These are phyloP conservation scores for Urostyla sp. DNA, from an alignment of 73 alveolate genomes.

Conservation along the genomic window DNA sequence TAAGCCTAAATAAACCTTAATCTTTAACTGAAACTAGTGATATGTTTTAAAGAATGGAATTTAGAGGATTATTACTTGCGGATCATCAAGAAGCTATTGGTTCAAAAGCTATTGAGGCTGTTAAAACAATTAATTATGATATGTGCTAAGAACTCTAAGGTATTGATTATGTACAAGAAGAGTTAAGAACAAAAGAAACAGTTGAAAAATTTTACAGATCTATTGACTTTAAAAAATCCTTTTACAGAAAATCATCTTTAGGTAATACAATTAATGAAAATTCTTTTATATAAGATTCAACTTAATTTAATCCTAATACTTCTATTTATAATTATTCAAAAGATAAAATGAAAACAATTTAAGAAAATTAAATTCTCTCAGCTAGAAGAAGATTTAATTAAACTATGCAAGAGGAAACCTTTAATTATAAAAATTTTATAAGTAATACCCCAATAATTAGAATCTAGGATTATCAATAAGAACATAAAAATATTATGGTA, in stretches of 20 bases:
- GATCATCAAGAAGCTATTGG: conserved; percentile 60
- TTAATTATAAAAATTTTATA: too few species aligned
- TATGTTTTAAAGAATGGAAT: conserved; percentile 29
- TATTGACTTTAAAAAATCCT: background rate
- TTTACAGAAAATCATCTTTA: background rate
- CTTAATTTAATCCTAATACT: too few species aligned
- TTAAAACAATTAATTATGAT: conserved; percentile 23
- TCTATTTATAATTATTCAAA: too few species aligned
- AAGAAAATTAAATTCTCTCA: too few species aligned
- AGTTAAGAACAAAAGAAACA: background rate
- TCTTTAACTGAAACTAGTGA: conserved; percentile 26
- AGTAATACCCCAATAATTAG: too few species aligned
- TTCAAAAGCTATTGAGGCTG: conserved; percentile 33
- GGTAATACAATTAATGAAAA: too few species aligned
- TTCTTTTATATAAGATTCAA: too few species aligned
- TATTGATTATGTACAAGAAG: background rate
- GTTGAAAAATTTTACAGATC: background rate
- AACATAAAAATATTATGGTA: too few species aligned
- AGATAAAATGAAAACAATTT: too few species aligned
- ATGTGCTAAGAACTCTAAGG: conserved; percentile 19
- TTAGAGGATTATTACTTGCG: conserved; percentile 45
- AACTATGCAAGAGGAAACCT: too few species aligned
- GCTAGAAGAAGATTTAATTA: too few species aligned
- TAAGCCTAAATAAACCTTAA: background rate
- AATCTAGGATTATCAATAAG: too few species aligned